A percentile compares a stretch with the other conserved stretches of the same genome.
phyloP scores from a whole-genome alignment of 2,329 filamentous ascomycete species.

The Macrophomina pseudophaseolina region DNA sequence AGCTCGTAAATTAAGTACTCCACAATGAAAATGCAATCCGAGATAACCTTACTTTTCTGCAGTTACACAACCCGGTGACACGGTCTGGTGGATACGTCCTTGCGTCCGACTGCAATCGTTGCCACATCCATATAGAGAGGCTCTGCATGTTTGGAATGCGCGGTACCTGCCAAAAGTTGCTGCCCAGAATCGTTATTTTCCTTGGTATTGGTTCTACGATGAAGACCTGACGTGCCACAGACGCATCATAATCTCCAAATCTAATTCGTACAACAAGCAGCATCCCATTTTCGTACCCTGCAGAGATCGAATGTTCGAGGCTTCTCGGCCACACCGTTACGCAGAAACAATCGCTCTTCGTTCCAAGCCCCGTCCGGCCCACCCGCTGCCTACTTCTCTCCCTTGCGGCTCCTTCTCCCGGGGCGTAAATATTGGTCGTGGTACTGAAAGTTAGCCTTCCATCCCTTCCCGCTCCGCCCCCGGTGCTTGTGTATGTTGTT shows the following conservation, averaged over 20 bases:
- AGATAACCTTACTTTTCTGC: conserved; percentile 11
- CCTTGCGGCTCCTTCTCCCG: too few relatives aligned
- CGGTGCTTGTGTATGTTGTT: too few relatives aligned
- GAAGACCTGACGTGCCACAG: background rate
- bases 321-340: too few relatives aligned
- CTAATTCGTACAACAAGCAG: too few relatives aligned
- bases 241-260: background rate
- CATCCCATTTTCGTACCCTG: too few relatives aligned
- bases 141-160: background rate
- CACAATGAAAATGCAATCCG: background rate
- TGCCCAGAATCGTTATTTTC: background rate
- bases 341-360: too few relatives aligned
- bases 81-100: background rate
- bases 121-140: background rate
- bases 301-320: too few relatives aligned
- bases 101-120: background rate
- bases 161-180: background rate
- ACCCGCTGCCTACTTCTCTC: too few relatives aligned
- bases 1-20: background rate
- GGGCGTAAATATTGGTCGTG: too few relatives aligned
- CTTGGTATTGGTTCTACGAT: background rate
- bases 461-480: too few relatives aligned
- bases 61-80: background rate
- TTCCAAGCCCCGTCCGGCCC: too few relatives aligned
- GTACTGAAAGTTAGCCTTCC: too few relatives aligned